phyloP scores from a whole-genome alignment of 2,329 filamentous ascomycete species.

The Daldinia sp. region DNA sequence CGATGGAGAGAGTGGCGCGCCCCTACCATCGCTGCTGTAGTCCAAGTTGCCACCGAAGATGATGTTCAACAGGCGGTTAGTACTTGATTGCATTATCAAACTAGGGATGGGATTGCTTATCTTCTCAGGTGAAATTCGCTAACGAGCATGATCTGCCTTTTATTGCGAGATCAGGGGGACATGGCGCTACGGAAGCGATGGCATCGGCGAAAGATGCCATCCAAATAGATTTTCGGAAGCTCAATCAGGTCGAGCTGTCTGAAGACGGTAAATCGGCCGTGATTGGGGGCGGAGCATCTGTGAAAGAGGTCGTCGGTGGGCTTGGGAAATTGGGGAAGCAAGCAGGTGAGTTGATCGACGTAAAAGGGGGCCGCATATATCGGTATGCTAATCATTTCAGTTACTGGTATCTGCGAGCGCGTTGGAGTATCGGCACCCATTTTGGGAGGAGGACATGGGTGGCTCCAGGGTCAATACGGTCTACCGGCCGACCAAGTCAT shows the following conservation, averaged over 20 bases:
- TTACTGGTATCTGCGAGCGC: slow-evolving; percentile 15
- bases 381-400: not conserved
- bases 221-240: slow-evolving; percentile 39
- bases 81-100: not conserved
- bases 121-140: not conserved
- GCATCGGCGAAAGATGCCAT: slow-evolving; percentile 32
- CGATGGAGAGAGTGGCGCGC: slow-evolving; percentile 13
- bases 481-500: slow-evolving; percentile 34
- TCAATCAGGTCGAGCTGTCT: slow-evolving; percentile 33
- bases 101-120: not conserved
- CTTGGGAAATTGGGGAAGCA: not conserved
- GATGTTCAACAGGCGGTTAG: slow-evolving; percentile 37
- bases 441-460: slow-evolving; percentile 21
- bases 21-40: slow-evolving; percentile 31
- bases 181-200: slow-evolving; percentile 38
- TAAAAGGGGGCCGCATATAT: not conserved
- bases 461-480: slow-evolving; percentile 39
- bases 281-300: not conserved
- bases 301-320: not conserved
- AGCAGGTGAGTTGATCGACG: not conserved
- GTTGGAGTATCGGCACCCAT: slow-evolving; percentile 11
- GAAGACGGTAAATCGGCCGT: not conserved
- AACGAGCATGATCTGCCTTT: slow-evolving; percentile 31
- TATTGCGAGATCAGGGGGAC: slow-evolving; percentile 39
- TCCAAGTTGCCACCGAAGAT: slow-evolving; percentile 33